Evolutionary conservation across 331 rosid species (phyloP).

Genomic region (Spiraea crenata): DNA sequence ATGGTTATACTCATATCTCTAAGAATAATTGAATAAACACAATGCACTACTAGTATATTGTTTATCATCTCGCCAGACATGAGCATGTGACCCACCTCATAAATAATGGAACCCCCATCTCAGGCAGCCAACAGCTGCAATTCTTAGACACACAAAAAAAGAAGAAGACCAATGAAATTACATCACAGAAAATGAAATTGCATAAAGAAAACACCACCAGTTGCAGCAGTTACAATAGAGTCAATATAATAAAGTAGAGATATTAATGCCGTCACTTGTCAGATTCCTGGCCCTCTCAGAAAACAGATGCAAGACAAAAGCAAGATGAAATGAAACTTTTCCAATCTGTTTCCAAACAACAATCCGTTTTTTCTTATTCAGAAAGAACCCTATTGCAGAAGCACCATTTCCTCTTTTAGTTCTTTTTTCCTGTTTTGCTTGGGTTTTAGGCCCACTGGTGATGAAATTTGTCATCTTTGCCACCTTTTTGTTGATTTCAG

Average conservation of each 20-base stretch:
- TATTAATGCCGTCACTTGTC: slow-evolving; percentile 37
- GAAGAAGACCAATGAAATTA: background rate
- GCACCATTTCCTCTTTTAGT: slow-evolving; percentile 22
- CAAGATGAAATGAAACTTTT: slow-evolving; percentile 39
- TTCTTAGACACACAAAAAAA: background rate
- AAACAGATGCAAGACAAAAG: slow-evolving; percentile 33
- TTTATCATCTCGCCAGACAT: slow-evolving; percentile 46
- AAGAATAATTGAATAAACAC: slow-evolving; percentile 25
- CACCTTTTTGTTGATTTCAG: slow-evolving; percentile 31
- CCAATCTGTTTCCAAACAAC: slow-evolving; percentile 56
- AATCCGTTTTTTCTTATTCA: slow-evolving; percentile 46
- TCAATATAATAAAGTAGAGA: slow-evolving; percentile 20
- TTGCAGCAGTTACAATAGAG: slow-evolving; percentile 26
- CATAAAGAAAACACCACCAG: slow-evolving; percentile 19
- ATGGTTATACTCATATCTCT: too few relatives aligned
- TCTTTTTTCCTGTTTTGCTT: background rate
- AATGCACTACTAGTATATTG: background rate
- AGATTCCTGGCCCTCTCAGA: slow-evolving; percentile 42
- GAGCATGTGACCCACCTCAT: slow-evolving; percentile 60
- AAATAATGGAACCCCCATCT: slow-evolving; percentile 44
- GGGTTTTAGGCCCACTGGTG: slow-evolving; percentile 26
- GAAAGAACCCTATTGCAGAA: slow-evolving; percentile 31
- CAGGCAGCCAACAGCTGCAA: slow-evolving; percentile 25
- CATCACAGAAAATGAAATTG: background rate
- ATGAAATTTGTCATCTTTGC: slow-evolving; percentile 28